A percentile compares a stretch with the other conserved stretches of the same genome.
Evolutionary conservation across 1,139 yeast genomes (phyloP).

Genomic region (Debaryomyces sp.): DNA sequence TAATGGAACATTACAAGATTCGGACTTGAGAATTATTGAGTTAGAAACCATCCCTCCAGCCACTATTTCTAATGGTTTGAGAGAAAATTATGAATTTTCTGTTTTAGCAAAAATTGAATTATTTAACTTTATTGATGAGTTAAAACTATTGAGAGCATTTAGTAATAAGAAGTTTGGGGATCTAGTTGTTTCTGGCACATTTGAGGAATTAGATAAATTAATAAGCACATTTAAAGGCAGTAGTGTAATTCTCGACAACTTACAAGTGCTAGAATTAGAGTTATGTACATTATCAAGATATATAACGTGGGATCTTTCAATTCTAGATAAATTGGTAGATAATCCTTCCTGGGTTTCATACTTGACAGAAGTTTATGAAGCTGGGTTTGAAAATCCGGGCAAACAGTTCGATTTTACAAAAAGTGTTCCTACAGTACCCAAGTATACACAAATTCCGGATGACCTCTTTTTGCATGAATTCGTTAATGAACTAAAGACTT

Average conservation of each 20-base stretch:
- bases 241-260: conserved; percentile 2
- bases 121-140: conserved; percentile 17
- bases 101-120: conserved; percentile 17
- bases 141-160: conserved; percentile 15
- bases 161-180: conserved; percentile 2
- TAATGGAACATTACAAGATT: conserved; percentile 5
- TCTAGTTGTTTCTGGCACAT: conserved; percentile 6
- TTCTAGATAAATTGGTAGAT: conserved; percentile 13
- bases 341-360: conserved; percentile 2
- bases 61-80: conserved; percentile 13
- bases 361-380: not conserved
- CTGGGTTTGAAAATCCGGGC: not conserved
- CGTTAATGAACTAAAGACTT: conserved; percentile 4
- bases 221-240: conserved; percentile 8
- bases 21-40: not conserved
- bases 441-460: conserved; percentile 24
- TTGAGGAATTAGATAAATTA: conserved; percentile 6
- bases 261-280: conserved; percentile 2
- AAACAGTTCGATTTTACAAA: conserved; percentile 1
- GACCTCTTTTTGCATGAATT: conserved; percentile 12
- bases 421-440: not conserved
- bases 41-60: conserved; percentile 7
- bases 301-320: conserved; percentile 14
- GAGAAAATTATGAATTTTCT: conserved; percentile 21
- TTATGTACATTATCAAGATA: not conserved